Percentiles rank a stretch among this genome's conserved stretches.
Evolutionary conservation across 2,329 filamentous ascomycete genomes (phyloP).

Genomic region (Xylariaceae sp.): DNA sequence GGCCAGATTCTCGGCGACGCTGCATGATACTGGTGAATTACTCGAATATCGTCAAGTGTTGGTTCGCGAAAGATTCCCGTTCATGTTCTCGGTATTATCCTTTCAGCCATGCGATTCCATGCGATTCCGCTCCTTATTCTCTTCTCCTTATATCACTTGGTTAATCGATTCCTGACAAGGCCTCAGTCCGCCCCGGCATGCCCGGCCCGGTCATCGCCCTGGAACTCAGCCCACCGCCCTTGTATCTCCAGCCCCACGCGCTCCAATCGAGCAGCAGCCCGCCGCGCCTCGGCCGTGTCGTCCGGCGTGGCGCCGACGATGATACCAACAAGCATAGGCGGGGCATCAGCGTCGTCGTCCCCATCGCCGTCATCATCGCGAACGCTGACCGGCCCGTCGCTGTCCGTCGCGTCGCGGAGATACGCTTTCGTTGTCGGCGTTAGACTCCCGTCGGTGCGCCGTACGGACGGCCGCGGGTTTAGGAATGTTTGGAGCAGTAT

Average conservation of each 20-base stretch:
- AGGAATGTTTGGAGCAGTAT: slow-evolving; percentile 14
- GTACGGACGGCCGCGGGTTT: neutral
- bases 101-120: too few relatives aligned
- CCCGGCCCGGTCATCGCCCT: neutral
- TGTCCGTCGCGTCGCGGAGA: neutral
- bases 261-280: slow-evolving; percentile 51
- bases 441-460: neutral
- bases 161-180: too few relatives aligned
- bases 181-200: too few relatives aligned
- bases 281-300: slow-evolving; percentile 48
- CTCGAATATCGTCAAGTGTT: too few relatives aligned
- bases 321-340: slow-evolving; percentile 52
- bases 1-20: too few relatives aligned
- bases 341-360: slow-evolving; percentile 30
- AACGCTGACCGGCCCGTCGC: neutral
- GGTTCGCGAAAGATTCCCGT: too few relatives aligned
- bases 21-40: too few relatives aligned
- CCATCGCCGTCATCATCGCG: slow-evolving; percentile 19
- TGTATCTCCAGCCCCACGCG: slow-evolving; percentile 53
- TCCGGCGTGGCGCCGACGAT: slow-evolving; percentile 49
- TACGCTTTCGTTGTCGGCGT: neutral
- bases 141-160: too few relatives aligned
- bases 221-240: slow-evolving; percentile 43
- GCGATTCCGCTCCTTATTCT: too few relatives aligned
- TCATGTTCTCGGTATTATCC: too few relatives aligned